Evolutionary conservation across 2,329 filamentous ascomycete species (phyloP).

Genomic region (Thermomyces lanuginosus): DNA sequence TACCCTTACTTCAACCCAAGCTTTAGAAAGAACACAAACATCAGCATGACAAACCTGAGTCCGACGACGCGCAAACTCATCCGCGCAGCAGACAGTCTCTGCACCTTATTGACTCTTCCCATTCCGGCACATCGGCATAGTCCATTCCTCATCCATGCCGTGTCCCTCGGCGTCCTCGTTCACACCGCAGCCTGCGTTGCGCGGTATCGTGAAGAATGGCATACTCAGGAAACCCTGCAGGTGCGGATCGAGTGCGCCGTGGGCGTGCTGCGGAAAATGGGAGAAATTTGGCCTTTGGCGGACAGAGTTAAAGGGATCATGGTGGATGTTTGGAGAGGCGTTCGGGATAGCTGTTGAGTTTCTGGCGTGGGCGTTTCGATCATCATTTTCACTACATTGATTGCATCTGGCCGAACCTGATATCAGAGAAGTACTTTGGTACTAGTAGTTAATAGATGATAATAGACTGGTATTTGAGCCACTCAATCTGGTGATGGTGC

Average conservation of each 20-base stretch:
- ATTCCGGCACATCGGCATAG: constrained; percentile 48
- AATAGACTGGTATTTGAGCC: too few species aligned
- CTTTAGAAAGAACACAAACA: constrained; percentile 1
- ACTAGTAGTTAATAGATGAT: too few species aligned
- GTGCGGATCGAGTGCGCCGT: constrained; percentile 3
- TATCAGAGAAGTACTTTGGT: too few species aligned
- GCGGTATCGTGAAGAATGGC: not conserved
- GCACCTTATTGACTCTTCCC: constrained; percentile 45
- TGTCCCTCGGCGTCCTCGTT: constrained; percentile 57
- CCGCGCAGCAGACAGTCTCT: constrained; percentile 57
- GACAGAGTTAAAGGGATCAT: constrained; percentile 2
- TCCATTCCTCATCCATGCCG: constrained; percentile 62
- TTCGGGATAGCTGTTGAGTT: not conserved
- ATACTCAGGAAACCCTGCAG: not conserved
- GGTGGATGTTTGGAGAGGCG: constrained; percentile 2
- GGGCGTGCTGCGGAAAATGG: constrained; percentile 5
- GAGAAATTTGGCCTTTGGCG: constrained; percentile 5
- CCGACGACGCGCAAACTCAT: constrained; percentile 60
- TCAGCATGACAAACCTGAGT: constrained; percentile 6
- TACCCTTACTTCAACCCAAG: constrained; percentile 9
- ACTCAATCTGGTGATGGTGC: too few species aligned
- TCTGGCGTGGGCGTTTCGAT: too few species aligned
- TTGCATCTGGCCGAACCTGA: too few species aligned
- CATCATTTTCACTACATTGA: too few species aligned
- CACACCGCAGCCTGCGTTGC: constrained; percentile 24